Evolutionary conservation across 352 stramenopile species (phyloP), one percentile per base, ranked within the genome.

Genomic region (Globisporangium radiosum): DNA sequence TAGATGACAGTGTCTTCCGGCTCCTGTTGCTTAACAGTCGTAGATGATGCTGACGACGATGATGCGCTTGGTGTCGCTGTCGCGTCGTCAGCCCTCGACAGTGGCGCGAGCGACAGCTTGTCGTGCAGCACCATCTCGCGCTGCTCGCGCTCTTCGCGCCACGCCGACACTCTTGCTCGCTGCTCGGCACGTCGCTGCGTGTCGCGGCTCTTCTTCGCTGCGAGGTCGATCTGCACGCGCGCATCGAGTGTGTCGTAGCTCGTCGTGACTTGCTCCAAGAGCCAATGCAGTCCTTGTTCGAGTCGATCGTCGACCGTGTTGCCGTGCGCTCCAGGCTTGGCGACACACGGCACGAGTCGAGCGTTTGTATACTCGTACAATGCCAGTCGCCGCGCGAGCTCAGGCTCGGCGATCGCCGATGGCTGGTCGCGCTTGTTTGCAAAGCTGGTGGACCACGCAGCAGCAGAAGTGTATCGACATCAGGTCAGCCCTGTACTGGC

Each of bases 361-460:
- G 65, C 72, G 51, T 68, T 73, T 3, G 63, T 43, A 47, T 77
- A 84, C 38, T 71, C 60, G 11, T 72, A 64, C 1, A 88, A 54
- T 7, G 64, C 63, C 2, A 91, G 65, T 4, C 81, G 43, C 0
- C 65, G 62, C 5, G 54, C 50, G 19, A 91, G 62, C 4, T 78
- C 57, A 0, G 73, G 52, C 47, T 89, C 80, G 4, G 54, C 11
- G 36, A 88, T 13, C 0, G 75, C 70, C 0, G 64, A 60, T 0
- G 60, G 59, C 4, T 87, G 70, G 53, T 92, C 84, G 38, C 72
- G 69, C 59, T 92, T 94, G 62, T 94, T 94, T 51, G 81, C 84
- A 61, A 88, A 88, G 14, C 84, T 92, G 59, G 8, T 11, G 15
- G 49, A 7, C 44, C 17, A 33, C 25, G 25, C 25, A 33, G 25